These are phyloP conservation scores for Claviceps purpurea DNA, from an alignment of 2,329 filamentous ascomycete species.

Conservation along the genomic window DNA sequence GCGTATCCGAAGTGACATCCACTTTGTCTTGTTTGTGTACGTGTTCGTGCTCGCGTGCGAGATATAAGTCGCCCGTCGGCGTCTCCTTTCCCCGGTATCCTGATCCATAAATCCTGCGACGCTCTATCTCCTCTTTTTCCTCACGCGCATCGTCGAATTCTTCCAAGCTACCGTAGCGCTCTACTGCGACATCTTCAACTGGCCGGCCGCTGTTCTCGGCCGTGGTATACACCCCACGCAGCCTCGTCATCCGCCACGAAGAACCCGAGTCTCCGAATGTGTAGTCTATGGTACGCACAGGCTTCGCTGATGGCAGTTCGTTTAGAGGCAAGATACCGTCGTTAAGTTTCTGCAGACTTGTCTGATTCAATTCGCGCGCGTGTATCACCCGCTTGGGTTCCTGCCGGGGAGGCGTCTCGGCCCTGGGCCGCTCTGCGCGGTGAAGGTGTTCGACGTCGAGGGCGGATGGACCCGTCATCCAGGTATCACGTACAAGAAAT, in stretches of 20 bases:
- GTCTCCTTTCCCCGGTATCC: conserved; percentile 77
- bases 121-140: conserved; percentile 80
- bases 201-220: conserved; percentile 60
- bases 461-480: conserved; percentile 84
- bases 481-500: conserved; percentile 59
- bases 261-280: conserved; percentile 82
- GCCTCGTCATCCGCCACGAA: conserved; percentile 91
- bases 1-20: conserved; percentile 19
- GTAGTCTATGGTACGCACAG: conserved; percentile 53
- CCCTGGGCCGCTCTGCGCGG: conserved; percentile 34
- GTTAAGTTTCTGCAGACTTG: conserved; percentile 41
- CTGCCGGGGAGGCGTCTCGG: conserved; percentile 36
- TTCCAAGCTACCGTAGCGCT: conserved; percentile 67
- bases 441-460: conserved; percentile 76
- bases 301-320: conserved; percentile 18
- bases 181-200: conserved; percentile 70
- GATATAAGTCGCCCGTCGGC: conserved; percentile 75
- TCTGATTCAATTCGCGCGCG: conserved; percentile 63
- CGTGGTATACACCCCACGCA: conserved; percentile 70
- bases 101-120: conserved; percentile 68
- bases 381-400: conserved; percentile 62
- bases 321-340: conserved; percentile 23
- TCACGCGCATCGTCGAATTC: conserved; percentile 89
- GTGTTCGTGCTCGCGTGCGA: conserved; percentile 47
- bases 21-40: not conserved